These are phyloP conservation scores for Xerophyta viscosa DNA, from an alignment of 106 monocot genomes.

Conservation along the genomic window DNA sequence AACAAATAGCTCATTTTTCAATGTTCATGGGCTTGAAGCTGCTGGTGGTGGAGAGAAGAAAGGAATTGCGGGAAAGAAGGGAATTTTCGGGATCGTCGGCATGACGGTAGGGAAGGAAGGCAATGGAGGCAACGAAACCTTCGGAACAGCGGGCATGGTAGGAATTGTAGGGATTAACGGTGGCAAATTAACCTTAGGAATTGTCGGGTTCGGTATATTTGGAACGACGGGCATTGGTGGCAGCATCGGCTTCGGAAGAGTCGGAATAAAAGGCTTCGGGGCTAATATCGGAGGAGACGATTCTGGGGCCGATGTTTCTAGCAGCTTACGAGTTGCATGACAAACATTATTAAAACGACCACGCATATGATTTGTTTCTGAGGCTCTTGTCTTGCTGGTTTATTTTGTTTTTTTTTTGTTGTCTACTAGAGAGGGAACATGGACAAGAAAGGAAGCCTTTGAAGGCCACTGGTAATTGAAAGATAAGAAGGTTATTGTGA, in stretches of 20 bases:
- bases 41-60: conserved; percentile 5
- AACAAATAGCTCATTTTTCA: too few relatives aligned
- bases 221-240: too few relatives aligned
- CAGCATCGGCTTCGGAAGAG: too few relatives aligned
- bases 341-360: not conserved
- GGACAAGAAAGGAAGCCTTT: not conserved
- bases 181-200: not conserved
- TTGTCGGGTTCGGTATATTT: too few relatives aligned
- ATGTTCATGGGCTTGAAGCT: too few relatives aligned
- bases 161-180: not conserved
- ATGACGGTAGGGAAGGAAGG: too few relatives aligned
- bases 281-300: not conserved
- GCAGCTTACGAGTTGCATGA: conserved; percentile 1
- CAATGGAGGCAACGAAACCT: too few relatives aligned
- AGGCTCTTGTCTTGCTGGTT: too few relatives aligned
- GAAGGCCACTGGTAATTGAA: not conserved
- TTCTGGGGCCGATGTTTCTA: not conserved
- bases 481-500: too few relatives aligned
- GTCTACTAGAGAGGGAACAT: not conserved
- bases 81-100: not conserved
- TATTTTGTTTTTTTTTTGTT: too few relatives aligned
- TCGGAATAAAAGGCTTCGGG: too few relatives aligned
- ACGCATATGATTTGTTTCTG: too few relatives aligned
- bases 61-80: not conserved
- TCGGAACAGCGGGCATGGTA: not conserved